A percentile compares a stretch with the other conserved stretches of the same genome.
phyloP scores from a whole-genome alignment of 192 early-diverging fungal genomes.

The Backusella luteola region DNA sequence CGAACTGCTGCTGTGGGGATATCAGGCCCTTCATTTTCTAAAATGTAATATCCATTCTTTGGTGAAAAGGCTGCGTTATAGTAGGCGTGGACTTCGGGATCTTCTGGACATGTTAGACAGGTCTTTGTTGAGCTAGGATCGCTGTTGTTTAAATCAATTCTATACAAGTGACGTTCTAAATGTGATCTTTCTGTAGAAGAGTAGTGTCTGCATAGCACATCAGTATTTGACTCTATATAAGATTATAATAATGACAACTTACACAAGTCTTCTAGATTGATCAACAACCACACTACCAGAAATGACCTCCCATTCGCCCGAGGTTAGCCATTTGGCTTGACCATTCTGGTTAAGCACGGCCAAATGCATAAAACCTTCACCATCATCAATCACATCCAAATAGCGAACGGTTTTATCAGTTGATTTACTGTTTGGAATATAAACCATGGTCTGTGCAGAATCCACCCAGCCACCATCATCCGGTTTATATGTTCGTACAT shows the following conservation, averaged over 20 bases:
- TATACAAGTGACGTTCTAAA: constrained; percentile 43
- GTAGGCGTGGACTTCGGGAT: constrained; percentile 50
- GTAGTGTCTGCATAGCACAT: constrained; percentile 18
- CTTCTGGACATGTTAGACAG: constrained; percentile 32
- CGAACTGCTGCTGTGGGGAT: constrained; percentile 75
- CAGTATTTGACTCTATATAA: background rate
- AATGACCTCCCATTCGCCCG: constrained; percentile 72
- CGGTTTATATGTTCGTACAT: constrained; percentile 58
- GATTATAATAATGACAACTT: constrained; percentile 38
- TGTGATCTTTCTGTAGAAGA: constrained; percentile 37
- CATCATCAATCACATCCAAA: constrained; percentile 61
- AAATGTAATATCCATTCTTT: constrained; percentile 65
- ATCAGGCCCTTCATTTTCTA: constrained; percentile 83
- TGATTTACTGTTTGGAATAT: constrained; percentile 27
- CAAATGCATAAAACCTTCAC: constrained; percentile 65
- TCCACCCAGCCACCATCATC: constrained; percentile 76
- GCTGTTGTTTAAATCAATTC: constrained; percentile 13
- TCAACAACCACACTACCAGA: constrained; percentile 43
- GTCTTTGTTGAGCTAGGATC: constrained; percentile 11
- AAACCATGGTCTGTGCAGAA: constrained; percentile 47
- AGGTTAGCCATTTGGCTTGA: constrained; percentile 49
- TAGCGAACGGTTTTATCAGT: constrained; percentile 47
- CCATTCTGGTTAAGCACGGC: constrained; percentile 50
- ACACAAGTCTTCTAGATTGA: constrained; percentile 35
- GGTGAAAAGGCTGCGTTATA: constrained; percentile 77